Conservation (phyloP, 441 rosid genomes). For the Gossypium schwendimanii region DNA sequence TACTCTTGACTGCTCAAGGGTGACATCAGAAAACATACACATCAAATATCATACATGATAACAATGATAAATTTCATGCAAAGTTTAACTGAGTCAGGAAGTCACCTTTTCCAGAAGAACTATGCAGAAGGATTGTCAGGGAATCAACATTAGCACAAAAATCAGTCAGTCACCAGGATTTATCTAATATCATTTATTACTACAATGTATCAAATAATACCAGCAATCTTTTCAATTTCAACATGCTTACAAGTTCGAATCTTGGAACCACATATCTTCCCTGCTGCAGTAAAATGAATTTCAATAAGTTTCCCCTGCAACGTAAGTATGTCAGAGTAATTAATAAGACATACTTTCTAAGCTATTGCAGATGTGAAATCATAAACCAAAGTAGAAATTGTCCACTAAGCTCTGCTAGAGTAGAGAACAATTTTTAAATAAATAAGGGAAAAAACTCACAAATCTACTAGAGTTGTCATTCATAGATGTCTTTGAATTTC, state of each 20-base stretch:
- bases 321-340: slow-evolving; percentile 4
- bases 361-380: neutral
- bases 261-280: slow-evolving; percentile 87
- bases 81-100: slow-evolving; percentile 19
- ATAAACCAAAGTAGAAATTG: neutral
- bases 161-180: slow-evolving; percentile 29
- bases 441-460: slow-evolving; percentile 42
- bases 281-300: slow-evolving; percentile 68
- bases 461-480: slow-evolving; percentile 94
- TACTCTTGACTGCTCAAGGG: slow-evolving; percentile 79
- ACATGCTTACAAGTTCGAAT: slow-evolving; percentile 76
- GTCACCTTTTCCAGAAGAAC: slow-evolving; percentile 93
- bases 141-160: slow-evolving; percentile 23
- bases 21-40: slow-evolving; percentile 15
- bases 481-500: slow-evolving; percentile 91
- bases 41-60: slow-evolving; percentile 24
- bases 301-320: slow-evolving; percentile 84
- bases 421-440: neutral
- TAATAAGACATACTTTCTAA: neutral
- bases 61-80: slow-evolving; percentile 10
- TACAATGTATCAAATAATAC: slow-evolving; percentile 7
- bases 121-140: slow-evolving; percentile 22
- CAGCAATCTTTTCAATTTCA: slow-evolving; percentile 10
- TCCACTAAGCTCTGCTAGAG: neutral
- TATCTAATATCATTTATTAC: slow-evolving; percentile 6